Base-by-base conservation (phyloP, 768 basidiomycete genomes). In the Solioccasus polychromus region DNA sequence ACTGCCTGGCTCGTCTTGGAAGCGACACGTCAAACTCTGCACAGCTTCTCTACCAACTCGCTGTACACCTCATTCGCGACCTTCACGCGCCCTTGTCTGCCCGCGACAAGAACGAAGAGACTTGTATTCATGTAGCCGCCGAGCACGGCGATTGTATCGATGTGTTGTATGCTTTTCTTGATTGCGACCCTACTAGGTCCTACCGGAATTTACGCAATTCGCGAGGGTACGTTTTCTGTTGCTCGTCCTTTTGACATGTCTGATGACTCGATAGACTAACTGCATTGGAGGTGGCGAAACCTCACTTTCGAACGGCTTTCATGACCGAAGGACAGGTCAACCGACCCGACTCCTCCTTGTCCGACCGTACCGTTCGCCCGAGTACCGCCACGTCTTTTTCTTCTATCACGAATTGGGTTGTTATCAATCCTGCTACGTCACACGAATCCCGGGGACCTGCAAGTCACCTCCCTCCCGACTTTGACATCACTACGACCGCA, bases 61-160 rank as follows among this genome's bases (percentile, higher is more conserved):
- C 78, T 60, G 63, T 77, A 52, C 86, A 89, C 63, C 76, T 89
- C 45, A 74, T 89, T 29, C 71, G 72, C 45, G 82, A 87, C 58
- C 78, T 89, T 24, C 79, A 77, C 24, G 82, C 83, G 6, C 86
- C 88, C 0, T 61, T 90, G 32, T 72, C 78, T 23, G 83, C 87
- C 17, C 68, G 72, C 36, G 85, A 89, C 62, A 76, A 68, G 51
- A 65, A 82, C 42, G 79, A 80, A 52, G 86, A 90, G 58, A 89
- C 88, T 3, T 88, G 85, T 69, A 72, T 90, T 39, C 88, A 90
- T 69, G 69, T 88, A 48, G 87, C 86, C 37, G 88, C 88, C 11
- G 85, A 88, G 56, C 78, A 79, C 52, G 88, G 87, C 36, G 69
- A 75, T 44, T 85, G 76, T 63, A 66, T 81, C 17, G 80, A 83